These are phyloP conservation scores for Lupinus albus DNA, from an alignment of 306 rosid species.

Conservation along the genomic window DNA sequence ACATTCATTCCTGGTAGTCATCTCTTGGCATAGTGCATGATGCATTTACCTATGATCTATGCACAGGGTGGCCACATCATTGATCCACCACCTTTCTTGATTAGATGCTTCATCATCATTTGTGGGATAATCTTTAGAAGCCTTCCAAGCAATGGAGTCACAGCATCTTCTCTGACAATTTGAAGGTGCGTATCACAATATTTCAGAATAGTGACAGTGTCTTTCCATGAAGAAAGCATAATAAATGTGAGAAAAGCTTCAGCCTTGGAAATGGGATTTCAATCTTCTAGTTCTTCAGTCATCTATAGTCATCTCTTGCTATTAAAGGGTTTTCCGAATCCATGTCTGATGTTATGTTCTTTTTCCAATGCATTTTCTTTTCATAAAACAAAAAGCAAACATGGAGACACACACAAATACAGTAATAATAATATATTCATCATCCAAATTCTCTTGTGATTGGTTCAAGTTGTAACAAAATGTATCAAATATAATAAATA, in stretches of 20 bases:
- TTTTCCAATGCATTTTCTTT: neutral
- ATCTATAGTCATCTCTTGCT: constrained; percentile 83
- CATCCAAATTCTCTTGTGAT: no score
- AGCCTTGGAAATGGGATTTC: constrained; percentile 77
- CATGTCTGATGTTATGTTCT: constrained; percentile 18
- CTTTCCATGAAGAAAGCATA: constrained; percentile 90
- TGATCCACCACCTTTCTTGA: constrained; percentile 75
- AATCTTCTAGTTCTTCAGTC: constrained; percentile 87
- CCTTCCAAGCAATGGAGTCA: constrained; percentile 92
- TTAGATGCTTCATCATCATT: constrained; percentile 39
- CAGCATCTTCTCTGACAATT: constrained; percentile 91
- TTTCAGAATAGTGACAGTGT: constrained; percentile 71
- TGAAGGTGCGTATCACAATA: constrained; percentile 82
- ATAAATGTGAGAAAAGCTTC: constrained; percentile 94
- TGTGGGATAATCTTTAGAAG: constrained; percentile 54
- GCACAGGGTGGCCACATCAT: constrained; percentile 55
- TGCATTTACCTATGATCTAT: constrained; percentile 75
- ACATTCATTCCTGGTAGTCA: constrained; percentile 69
- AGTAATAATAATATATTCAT: no score
- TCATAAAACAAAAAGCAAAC: neutral
- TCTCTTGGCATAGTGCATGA: constrained; percentile 72
- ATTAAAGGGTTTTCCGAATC: constrained; percentile 56
- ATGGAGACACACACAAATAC: constrained; percentile 6
- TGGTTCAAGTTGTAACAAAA: no score
- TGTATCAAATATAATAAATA: no score